Base-by-base conservation (phyloP, 164 flowering plant species). In the Amborella trichopoda region DNA sequence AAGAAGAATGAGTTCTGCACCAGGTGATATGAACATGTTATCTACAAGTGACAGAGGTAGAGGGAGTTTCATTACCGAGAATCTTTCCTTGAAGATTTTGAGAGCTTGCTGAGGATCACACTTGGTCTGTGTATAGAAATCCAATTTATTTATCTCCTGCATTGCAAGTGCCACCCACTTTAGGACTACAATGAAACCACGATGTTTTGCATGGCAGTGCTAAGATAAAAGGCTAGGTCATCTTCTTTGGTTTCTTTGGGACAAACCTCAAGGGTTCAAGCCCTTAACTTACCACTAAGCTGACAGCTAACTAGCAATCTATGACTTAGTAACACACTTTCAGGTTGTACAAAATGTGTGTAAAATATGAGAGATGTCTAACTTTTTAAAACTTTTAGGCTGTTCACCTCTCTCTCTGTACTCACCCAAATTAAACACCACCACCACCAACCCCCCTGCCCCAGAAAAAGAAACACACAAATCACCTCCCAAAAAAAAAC, bases 111-210 rank as follows among this genome's bases (percentile, higher is more conserved):
- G 61, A 2, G 81, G 80, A 53, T 77, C 83, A 10, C 53, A 59
- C 21, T 62, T 38, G 19, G 90, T 87, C 50, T 67, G 69, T 28
- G 34, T 68, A 67, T 68, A 87, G 14, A 57, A 87, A 43, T 77
- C 78, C 10, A 57, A 69, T 50, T 74, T 77, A 74, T 79, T 56
- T 64, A 81, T 45, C 62, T 73, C 94, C 94, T 87, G 41, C 63
- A 52, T 16, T 45, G 23, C 25, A 14, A n/a, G 22, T 32, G 3
- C 24, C 6, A 37, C 40, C 19, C 40, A 37, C 9, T 8, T 8
- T 30, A 8, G 0, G 34, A 30, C 14, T 14, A 9, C 9, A 30
- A 14, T 30, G 34, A 30, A 30, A 30, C 0, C 9, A 14, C 9
- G 34, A 14, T 8, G 14, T 18, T 8, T 4, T 17, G 26, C n/a